phyloP scores from a whole-genome alignment of 805 yeast genomes.

The Barnettozyma sp. region DNA sequence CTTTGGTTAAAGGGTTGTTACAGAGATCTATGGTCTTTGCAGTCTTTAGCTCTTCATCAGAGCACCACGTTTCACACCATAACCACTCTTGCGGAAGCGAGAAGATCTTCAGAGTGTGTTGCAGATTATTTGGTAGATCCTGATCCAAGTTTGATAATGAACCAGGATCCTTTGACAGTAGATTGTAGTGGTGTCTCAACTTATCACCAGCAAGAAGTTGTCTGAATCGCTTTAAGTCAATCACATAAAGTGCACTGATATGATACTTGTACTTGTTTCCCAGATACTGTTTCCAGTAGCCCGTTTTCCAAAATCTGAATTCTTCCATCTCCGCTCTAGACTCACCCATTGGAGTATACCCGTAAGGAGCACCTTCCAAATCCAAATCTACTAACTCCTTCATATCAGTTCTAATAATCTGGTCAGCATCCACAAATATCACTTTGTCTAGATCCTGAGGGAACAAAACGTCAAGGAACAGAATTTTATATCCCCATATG shows the following conservation, averaged over 20 bases:
- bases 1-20: slow-evolving; percentile 77
- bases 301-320: slow-evolving; percentile 85
- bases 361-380: slow-evolving; percentile 77
- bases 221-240: slow-evolving; percentile 67
- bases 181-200: slow-evolving; percentile 79
- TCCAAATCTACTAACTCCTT: slow-evolving; percentile 61
- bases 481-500: slow-evolving; percentile 82
- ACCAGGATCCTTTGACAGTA: slow-evolving; percentile 66
- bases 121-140: slow-evolving; percentile 88
- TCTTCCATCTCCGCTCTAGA: slow-evolving; percentile 77
- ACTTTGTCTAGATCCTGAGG: slow-evolving; percentile 72
- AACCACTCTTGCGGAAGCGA: slow-evolving; percentile 80
- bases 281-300: slow-evolving; percentile 74
- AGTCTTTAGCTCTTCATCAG: slow-evolving; percentile 46
- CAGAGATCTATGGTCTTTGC: slow-evolving; percentile 83
- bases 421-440: slow-evolving; percentile 83
- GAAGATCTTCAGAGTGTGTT: slow-evolving; percentile 54
- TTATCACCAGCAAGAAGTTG: slow-evolving; percentile 67
- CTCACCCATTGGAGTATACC: slow-evolving; percentile 83
- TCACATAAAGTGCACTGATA: slow-evolving; percentile 77
- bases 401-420: slow-evolving; percentile 70
- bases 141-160: slow-evolving; percentile 85
- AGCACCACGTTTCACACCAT: slow-evolving; percentile 94
- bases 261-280: slow-evolving; percentile 53
- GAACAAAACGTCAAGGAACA: slow-evolving; percentile 80